Conservation (phyloP, 2,329 filamentous ascomycete genomes). For the Coniochaeta pulveracea region DNA sequence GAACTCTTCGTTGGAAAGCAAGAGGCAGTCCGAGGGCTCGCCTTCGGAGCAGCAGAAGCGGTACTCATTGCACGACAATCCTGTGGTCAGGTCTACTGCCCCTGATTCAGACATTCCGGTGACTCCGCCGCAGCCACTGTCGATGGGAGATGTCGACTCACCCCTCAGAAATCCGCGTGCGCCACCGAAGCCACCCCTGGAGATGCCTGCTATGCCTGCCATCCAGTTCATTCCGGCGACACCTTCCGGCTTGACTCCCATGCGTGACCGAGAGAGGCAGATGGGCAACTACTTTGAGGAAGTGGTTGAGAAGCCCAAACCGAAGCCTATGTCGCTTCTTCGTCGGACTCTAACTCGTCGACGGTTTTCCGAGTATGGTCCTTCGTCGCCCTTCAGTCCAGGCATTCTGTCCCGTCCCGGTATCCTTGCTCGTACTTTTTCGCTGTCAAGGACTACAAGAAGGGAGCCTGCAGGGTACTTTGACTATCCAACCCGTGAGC, state of each 20-base stretch:
- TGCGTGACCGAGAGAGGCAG: constrained; percentile 36
- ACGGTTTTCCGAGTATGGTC: constrained; percentile 33
- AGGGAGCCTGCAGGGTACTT: constrained; percentile 12
- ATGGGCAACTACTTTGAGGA: constrained; percentile 44
- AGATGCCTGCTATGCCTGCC: constrained; percentile 20
- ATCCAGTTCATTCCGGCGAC: constrained; percentile 54
- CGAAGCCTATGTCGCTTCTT: constrained; percentile 39
- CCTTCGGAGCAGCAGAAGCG: not conserved
- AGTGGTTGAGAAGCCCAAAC: constrained; percentile 29
- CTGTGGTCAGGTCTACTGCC: constrained; percentile 24
- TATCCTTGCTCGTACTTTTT: constrained; percentile 39
- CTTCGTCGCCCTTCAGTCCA: constrained; percentile 24
- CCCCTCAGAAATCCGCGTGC: constrained; percentile 49
- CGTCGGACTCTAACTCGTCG: constrained; percentile 40
- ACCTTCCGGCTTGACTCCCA: constrained; percentile 46
- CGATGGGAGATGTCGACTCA: constrained; percentile 45
- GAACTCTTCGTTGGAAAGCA: constrained; percentile 23
- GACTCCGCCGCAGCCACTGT: constrained; percentile 41
- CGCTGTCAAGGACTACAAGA: constrained; percentile 32
- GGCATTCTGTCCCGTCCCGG: constrained; percentile 31
- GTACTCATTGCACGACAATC: constrained; percentile 8
- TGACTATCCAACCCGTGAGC: constrained; percentile 12
- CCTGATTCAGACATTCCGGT: constrained; percentile 27
- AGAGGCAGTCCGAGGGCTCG: constrained; percentile 1
- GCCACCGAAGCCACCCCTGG: constrained; percentile 43